phyloP scores from a whole-genome alignment of 305 asterid species.

The Fraxinus sp. region DNA sequence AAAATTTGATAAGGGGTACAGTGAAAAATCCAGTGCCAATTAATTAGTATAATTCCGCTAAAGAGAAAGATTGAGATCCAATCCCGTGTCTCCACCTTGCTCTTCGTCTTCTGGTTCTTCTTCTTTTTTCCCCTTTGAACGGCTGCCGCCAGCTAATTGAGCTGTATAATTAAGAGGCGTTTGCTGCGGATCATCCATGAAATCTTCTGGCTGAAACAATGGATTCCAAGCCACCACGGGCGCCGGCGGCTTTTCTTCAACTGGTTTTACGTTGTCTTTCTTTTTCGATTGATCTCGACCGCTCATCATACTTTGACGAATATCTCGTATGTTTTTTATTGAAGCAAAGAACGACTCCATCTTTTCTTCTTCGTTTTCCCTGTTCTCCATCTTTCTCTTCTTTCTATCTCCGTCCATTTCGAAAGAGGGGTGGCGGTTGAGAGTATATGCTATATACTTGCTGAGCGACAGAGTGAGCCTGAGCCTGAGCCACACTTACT shows the following conservation, averaged over 20 bases:
- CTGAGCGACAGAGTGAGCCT: neutral
- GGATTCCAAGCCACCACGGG: conserved; percentile 28
- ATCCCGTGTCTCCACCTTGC: neutral
- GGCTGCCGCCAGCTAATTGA: neutral
- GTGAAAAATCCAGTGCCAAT: too few relatives aligned
- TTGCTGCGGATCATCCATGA: conserved; percentile 19
- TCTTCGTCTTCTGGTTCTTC: conserved; percentile 1
- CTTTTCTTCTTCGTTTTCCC: conserved; percentile 29
- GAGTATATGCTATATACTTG: neutral
- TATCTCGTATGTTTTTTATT: conserved; percentile 26
- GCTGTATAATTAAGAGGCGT: neutral
- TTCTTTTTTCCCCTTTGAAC: neutral
- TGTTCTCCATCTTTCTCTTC: conserved; percentile 24
- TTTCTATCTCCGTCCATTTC: conserved; percentile 28
- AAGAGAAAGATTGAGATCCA: neutral
- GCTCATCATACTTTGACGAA: conserved; percentile 14
- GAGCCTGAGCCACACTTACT: neutral
- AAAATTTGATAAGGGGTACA: too few relatives aligned
- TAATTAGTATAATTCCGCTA: neutral
- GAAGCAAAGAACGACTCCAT: conserved; percentile 32
- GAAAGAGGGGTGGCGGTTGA: neutral
- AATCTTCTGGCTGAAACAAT: conserved; percentile 26
- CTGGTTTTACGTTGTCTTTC: neutral
- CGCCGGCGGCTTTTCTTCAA: neutral
- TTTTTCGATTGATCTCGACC: neutral